Evolutionary conservation across 257 asterid genomes (phyloP), one percentile per base, ranked within the genome.

Genomic region (Jasminum sambac): DNA sequence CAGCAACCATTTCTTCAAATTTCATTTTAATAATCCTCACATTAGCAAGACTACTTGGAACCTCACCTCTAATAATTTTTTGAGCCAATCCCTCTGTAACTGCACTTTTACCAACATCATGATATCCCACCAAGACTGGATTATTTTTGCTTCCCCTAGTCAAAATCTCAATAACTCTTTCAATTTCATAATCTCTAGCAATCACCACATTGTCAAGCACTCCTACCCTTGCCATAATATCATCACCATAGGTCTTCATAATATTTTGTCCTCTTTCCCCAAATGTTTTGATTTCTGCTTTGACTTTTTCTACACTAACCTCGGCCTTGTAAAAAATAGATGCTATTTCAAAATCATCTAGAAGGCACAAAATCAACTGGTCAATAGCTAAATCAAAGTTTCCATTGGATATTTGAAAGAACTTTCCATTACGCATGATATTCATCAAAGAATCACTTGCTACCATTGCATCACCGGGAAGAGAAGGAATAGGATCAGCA

Each of bases 1-100:
- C 76, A n/a, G 76, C 80, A 41, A 76, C 4, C 69, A 76, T 17
- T 21, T 75, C 76, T 17, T 75, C 80, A 72, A 63, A 69, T 48
- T 76, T 75, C 64, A 76, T 42, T 17, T 75, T 75, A 14, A 76
- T 76, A 57, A 76, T 36, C 72, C 76, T 76, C 37, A 76, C 76
- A 55, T 76, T 74, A 23, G 75, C 66, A 38, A 68, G 68, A 2
- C 69, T 75, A 8, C 79, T 75, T 0, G 79, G 74, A 0, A 75
- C 79, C 23, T 75, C 79, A 0, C 79, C 79, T 37, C 70, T 58
- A 25, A 75, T 66, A 50, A 75, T 63, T 55, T 74, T 69, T 25
- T 75, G 79, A 43, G 79, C 74, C 52, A 75, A 38, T 19, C 79
- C 79, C 40, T 75, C 79, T 63, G 68, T 74, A 34, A 74, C 74